Base-by-base conservation (phyloP, 805 yeast genomes). In the Limtongia smithiae region DNA sequence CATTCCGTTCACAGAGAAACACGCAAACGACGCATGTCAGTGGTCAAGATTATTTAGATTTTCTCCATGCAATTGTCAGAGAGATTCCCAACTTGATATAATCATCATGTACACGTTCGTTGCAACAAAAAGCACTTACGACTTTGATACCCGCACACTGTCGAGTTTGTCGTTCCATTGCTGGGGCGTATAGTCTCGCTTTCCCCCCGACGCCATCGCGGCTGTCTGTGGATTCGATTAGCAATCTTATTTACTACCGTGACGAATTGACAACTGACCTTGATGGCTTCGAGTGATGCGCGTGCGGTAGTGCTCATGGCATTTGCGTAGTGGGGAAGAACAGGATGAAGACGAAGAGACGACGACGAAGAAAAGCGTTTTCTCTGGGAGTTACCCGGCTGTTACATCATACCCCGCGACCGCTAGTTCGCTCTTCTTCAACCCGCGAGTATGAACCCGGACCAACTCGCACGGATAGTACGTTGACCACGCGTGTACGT, bases 101-200 rank as follows among this genome's bases (percentile, higher is more conserved):
- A 51, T 49, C 57, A 50, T 53, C 51, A 53, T 28, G n/a, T 24
- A 20, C 31, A 22, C 30, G 20, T 20, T n/a, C 30, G 18, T 12
- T 18, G 24, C 11, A 47, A 21, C 12, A 20, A 12, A 30, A 31
- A 8, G 35, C 14, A 41, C 53, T 47, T 35, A 51, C 56, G 53
- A 32, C 40, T 60, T 58, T 12, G 65, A 46, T 15, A 64, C 55
- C 15, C 41, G 37, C 6, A 62, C 57, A 25, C 50, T 60, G 15
- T 57, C 50, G 32, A 62, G 49, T 39, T 60, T 57, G 27, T 51
- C 51, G n/a, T 60, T 60, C 67, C 67, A 64, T 35, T 62, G 60
- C 37, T 61, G 62, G 30, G 49, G 55, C 11, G 57, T 49, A 34
- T 60, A 62, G 28, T 31, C 45, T 18, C 28, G 28, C 9, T 25